These are phyloP conservation scores for Euphorbia celastroides DNA, from an alignment of 441 rosid species.

Conservation along the genomic window DNA sequence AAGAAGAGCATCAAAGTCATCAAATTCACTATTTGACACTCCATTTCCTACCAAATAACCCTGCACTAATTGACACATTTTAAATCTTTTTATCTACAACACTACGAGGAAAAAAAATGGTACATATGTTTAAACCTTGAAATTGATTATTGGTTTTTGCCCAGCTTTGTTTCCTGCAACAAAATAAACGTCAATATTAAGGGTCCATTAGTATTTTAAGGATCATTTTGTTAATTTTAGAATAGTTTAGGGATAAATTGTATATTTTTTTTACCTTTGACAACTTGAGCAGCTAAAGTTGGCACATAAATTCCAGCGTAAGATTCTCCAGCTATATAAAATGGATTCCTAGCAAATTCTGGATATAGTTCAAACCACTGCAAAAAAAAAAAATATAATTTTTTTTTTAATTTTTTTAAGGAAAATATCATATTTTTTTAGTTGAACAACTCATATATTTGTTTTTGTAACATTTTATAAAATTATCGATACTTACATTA, in stretches of 20 bases:
- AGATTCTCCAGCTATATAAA: constrained; percentile 58
- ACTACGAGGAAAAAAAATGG: neutral
- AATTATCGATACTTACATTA: constrained; percentile 25
- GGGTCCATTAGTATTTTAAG: no score
- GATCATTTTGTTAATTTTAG: no score
- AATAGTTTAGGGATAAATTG: neutral
- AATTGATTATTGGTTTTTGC: constrained; percentile 39
- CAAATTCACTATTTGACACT: constrained; percentile 23
- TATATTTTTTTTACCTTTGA: constrained; percentile 35
- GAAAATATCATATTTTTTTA: no score
- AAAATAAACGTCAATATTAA: neutral
- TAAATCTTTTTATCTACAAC: neutral
- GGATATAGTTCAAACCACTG: constrained; percentile 50
- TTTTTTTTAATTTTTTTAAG: no score
- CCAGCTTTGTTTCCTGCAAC: constrained; percentile 41
- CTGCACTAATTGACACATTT: constrained; percentile 18
- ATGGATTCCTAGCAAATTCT: constrained; percentile 49
- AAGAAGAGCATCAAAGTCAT: constrained; percentile 28
- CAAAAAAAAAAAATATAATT: neutral
- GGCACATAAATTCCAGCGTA: constrained; percentile 64
- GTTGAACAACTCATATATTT: no score
- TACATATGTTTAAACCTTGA: constrained; percentile 30
- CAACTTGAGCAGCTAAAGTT: constrained; percentile 44
- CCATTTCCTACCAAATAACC: constrained; percentile 56
- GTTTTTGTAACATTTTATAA: neutral